phyloP scores from a whole-genome alignment of 2,329 filamentous ascomycete species.

The Cercospora berteroae region DNA sequence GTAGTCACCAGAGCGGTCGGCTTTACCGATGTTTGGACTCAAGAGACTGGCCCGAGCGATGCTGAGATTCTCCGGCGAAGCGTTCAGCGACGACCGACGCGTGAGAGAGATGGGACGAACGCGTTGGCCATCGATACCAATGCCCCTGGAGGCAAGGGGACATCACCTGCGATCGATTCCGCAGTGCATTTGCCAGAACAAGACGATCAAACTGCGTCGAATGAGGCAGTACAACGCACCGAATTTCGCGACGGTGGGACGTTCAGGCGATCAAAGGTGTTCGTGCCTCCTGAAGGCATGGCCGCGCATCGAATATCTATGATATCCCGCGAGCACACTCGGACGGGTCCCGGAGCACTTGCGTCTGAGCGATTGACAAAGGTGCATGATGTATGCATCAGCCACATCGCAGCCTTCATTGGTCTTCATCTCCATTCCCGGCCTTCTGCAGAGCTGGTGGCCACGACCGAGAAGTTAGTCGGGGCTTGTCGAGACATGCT shows the following conservation, averaged over 20 bases:
- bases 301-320: constrained; percentile 35
- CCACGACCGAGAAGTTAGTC: constrained; percentile 80
- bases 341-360: constrained; percentile 56
- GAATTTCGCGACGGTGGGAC: constrained; percentile 5
- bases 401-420: constrained; percentile 88
- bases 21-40: constrained; percentile 80
- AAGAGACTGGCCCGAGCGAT: constrained; percentile 26
- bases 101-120: neutral
- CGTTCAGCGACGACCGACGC: neutral
- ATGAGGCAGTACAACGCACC: constrained; percentile 8
- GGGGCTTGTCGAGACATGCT: constrained; percentile 77
- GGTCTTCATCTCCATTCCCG: constrained; percentile 92
- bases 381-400: constrained; percentile 84
- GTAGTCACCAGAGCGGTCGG: constrained; percentile 87
- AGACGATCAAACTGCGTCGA: constrained; percentile 2
- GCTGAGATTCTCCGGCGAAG: constrained; percentile 5
- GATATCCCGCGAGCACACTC: constrained; percentile 25
- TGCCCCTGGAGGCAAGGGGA: neutral
- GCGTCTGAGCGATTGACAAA: constrained; percentile 78
- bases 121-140: constrained; percentile 22
- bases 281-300: constrained; percentile 23
- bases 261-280: constrained; percentile 17
- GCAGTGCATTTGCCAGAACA: constrained; percentile 23
- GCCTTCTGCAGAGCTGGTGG: constrained; percentile 76
- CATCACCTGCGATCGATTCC: constrained; percentile 22